Conservation (phyloP, 2,329 filamentous ascomycete species). For the Xylariaceae sp. region DNA sequence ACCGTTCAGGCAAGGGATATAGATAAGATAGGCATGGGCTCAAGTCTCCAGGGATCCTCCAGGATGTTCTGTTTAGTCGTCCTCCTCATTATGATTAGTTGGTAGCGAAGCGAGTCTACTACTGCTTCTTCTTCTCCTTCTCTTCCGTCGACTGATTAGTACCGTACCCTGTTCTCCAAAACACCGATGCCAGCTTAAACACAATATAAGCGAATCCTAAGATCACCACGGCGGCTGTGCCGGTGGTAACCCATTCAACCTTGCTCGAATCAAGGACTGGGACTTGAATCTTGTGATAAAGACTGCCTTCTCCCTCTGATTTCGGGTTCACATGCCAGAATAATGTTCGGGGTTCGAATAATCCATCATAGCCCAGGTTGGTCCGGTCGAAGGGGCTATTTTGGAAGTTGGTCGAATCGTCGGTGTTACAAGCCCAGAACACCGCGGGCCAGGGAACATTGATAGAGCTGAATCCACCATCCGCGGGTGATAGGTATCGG, state of each 20-base stretch:
- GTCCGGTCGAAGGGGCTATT: constrained; percentile 79
- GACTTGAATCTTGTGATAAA: constrained; percentile 54
- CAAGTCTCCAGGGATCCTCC: neutral
- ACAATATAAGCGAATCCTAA: constrained; percentile 66
- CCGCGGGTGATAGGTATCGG: constrained; percentile 66
- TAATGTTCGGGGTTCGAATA: constrained; percentile 70
- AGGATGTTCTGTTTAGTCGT: neutral
- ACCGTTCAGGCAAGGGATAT: neutral
- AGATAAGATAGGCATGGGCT: neutral
- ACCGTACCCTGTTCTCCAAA: constrained; percentile 33
- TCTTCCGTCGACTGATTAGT: constrained; percentile 16
- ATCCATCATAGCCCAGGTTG: constrained; percentile 78
- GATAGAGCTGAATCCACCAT: constrained; percentile 48
- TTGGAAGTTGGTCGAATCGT: constrained; percentile 60
- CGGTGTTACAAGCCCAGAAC: constrained; percentile 82
- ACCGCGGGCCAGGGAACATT: constrained; percentile 75
- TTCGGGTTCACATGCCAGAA: constrained; percentile 72
- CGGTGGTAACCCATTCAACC: constrained; percentile 43
- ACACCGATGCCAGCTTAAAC: constrained; percentile 49
- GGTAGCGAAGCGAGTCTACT: constrained; percentile 14
- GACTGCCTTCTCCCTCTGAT: constrained; percentile 32
- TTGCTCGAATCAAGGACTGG: constrained; percentile 58
- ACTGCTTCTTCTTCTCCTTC: constrained; percentile 30
- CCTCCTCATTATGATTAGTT: neutral
- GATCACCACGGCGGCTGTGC: constrained; percentile 55